Conservation (phyloP, 2,329 filamentous ascomycete species). For the Nemania bipapillata region DNA sequence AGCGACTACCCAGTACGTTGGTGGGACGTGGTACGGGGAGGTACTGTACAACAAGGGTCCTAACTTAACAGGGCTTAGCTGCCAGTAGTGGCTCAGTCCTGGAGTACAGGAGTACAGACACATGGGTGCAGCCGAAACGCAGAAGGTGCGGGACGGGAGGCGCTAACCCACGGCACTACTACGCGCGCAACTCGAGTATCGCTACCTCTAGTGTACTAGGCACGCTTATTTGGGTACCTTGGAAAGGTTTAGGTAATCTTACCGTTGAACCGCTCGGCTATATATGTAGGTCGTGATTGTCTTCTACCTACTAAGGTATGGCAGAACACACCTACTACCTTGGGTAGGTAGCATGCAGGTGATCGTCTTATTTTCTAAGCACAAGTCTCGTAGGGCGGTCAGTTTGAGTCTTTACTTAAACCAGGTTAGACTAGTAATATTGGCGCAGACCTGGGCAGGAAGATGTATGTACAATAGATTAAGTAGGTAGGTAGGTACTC, state of each 20-base stretch:
- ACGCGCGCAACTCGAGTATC: background rate
- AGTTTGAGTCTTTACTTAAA: slow-evolving; percentile 33
- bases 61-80: slow-evolving; percentile 37
- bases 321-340: slow-evolving; percentile 6
- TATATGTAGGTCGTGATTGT: background rate
- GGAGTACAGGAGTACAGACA: slow-evolving; percentile 7
- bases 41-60: slow-evolving; percentile 17
- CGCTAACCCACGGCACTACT: slow-evolving; percentile 34
- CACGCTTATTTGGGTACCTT: background rate
- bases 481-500: background rate
- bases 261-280: slow-evolving; percentile 1
- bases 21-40: slow-evolving; percentile 23
- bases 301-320: background rate
- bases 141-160: slow-evolving; percentile 30
- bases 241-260: slow-evolving; percentile 9
- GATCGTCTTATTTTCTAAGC: slow-evolving; percentile 13
- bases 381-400: slow-evolving; percentile 26
- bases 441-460: slow-evolving; percentile 4
- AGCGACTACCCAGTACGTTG: slow-evolving; percentile 31
- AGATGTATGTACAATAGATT: no score
- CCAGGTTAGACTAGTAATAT: slow-evolving; percentile 21
- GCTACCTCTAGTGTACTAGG: slow-evolving; percentile 2
- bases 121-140: slow-evolving; percentile 33
- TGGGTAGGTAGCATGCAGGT: slow-evolving; percentile 20
- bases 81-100: slow-evolving; percentile 24